phyloP scores from a whole-genome alignment of 768 basidiomycete genomes.

The Phlebiopsis flavidoalba region DNA sequence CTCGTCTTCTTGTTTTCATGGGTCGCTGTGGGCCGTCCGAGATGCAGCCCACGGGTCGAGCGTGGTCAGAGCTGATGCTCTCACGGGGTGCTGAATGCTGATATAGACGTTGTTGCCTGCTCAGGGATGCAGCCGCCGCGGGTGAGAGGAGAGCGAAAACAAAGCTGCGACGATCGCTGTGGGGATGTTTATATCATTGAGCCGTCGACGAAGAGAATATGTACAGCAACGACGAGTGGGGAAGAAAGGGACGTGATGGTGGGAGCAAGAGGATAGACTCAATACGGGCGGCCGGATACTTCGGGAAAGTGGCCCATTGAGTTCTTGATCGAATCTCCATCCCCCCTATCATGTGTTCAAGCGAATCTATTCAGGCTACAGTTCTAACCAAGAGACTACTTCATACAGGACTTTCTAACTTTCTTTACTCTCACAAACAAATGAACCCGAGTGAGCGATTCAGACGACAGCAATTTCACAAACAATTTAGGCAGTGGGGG shows the following conservation, averaged over 20 bases:
- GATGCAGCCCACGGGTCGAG: background rate
- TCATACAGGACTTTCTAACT: background rate
- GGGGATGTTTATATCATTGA: background rate
- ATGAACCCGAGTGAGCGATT: background rate
- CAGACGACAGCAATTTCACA: background rate
- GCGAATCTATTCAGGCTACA: background rate
- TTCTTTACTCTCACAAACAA: background rate
- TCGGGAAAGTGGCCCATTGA: no score
- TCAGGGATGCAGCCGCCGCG: background rate
- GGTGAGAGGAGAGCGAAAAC: background rate
- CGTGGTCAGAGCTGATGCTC: background rate
- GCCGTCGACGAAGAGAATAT: background rate
- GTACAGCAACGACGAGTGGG: background rate
- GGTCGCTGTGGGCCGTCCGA: background rate
- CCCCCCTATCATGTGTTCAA: background rate
- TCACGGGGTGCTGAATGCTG: background rate
- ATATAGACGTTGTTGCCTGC: no score
- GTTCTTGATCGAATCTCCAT: background rate
- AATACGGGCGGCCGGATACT: background rate
- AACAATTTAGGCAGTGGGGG: conserved; percentile 19
- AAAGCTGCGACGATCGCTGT: background rate
- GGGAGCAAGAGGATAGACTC: background rate
- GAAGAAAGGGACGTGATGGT: background rate
- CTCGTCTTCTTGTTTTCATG: conserved; percentile 2
- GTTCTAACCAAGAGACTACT: background rate